Conservation (phyloP, 2,329 filamentous ascomycete genomes). For the Hirsutella thompsonii region DNA sequence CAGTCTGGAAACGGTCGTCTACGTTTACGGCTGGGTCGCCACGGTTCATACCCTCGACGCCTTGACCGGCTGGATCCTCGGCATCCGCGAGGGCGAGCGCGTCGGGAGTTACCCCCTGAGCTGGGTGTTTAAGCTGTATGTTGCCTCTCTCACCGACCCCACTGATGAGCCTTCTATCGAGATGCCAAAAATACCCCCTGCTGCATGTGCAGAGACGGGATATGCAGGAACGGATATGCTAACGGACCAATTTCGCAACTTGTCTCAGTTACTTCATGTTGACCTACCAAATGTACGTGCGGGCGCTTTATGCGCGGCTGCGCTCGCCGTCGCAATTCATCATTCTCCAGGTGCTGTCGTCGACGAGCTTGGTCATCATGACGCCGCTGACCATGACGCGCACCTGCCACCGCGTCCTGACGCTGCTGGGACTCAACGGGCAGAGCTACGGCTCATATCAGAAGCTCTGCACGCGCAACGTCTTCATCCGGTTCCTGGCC, state of each 20-base stretch:
- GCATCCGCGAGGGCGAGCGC: constrained; percentile 50
- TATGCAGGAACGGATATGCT: too few species aligned
- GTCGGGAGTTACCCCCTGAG: constrained; percentile 59
- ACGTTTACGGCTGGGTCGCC: constrained; percentile 58
- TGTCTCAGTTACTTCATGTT: constrained; percentile 48
- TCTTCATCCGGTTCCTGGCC: constrained; percentile 54
- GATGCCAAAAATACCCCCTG: too few species aligned
- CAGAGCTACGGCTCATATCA: constrained; percentile 52
- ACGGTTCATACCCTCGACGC: constrained; percentile 54
- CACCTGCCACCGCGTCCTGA: constrained; percentile 41
- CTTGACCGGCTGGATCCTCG: constrained; percentile 53
- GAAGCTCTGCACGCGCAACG: constrained; percentile 52
- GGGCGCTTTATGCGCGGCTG: constrained; percentile 54
- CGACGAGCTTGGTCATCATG: constrained; percentile 47
- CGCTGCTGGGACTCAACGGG: constrained; percentile 38
- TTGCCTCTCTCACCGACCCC: constrained; percentile 4
- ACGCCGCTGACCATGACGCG: constrained; percentile 51
- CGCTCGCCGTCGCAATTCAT: constrained; percentile 54
- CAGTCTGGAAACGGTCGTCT: constrained; percentile 53
- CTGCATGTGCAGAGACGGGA: too few species aligned
- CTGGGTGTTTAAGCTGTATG: constrained; percentile 58
- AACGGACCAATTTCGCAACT: not conserved
- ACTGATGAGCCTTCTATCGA: not conserved
- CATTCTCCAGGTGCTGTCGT: constrained; percentile 51
- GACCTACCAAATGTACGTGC: constrained; percentile 60